phyloP scores from a whole-genome alignment of 129 eudicot genomes.

The Pulicaria dysenterica region DNA sequence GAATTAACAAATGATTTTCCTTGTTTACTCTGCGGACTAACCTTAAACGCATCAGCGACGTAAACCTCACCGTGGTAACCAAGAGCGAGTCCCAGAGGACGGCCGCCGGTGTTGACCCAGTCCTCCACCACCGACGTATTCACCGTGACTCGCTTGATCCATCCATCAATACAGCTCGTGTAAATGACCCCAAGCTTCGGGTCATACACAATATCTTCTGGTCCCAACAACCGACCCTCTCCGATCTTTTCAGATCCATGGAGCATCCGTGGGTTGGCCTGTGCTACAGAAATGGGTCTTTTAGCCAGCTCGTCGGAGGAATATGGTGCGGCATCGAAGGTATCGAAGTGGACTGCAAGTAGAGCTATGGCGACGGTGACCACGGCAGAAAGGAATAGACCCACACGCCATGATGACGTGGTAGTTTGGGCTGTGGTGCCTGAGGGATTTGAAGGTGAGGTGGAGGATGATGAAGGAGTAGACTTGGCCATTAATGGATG shows the following conservation, averaged over 20 bases:
- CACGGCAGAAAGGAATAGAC: conserved; percentile 32
- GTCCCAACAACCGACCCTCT: conserved; percentile 54
- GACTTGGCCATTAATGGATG: conserved; percentile 27
- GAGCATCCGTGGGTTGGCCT: conserved; percentile 43
- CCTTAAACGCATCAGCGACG: conserved; percentile 79
- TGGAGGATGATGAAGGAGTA: conserved; percentile 24
- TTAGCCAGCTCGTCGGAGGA: conserved; percentile 49
- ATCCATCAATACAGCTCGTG: conserved; percentile 80
- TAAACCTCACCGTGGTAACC: conserved; percentile 57
- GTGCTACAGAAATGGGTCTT: conserved; percentile 27
- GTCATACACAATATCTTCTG: conserved; percentile 78
- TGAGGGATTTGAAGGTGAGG: conserved; percentile 9
- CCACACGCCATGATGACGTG: conserved; percentile 30
- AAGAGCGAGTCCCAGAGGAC: conserved; percentile 79
- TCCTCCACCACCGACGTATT: conserved; percentile 57
- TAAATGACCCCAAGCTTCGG: conserved; percentile 48
- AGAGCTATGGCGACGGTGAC: conserved; percentile 39
- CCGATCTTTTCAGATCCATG: conserved; percentile 61
- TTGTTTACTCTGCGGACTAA: conserved; percentile 19
- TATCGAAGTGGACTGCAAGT: conserved; percentile 52
- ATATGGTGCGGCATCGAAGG: conserved; percentile 67
- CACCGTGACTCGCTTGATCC: conserved; percentile 67
- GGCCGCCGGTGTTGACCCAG: conserved; percentile 92
- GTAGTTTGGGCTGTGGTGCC: conserved; percentile 16
- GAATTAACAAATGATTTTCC: not conserved